A percentile compares a stretch with the other conserved stretches of the same genome.
Evolutionary conservation across 2,329 filamentous ascomycete species (phyloP).

Genomic region (Trichoderma sp.): DNA sequence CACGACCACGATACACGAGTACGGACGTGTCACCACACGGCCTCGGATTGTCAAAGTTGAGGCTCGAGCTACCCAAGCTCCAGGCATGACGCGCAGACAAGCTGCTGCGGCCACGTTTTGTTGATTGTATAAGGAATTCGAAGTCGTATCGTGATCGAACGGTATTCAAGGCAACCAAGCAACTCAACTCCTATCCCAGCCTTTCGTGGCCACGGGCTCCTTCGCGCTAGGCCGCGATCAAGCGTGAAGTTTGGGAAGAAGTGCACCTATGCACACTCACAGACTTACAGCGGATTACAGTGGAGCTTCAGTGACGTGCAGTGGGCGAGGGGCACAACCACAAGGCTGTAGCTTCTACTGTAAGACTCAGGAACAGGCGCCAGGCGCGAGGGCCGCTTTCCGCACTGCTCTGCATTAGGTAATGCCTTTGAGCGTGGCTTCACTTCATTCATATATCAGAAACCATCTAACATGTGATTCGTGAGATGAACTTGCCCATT

Average conservation of each 20-base stretch:
- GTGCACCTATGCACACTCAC: neutral
- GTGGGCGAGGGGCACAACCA: neutral
- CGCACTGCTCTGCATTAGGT: neutral
- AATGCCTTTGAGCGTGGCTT: neutral
- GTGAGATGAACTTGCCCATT: neutral
- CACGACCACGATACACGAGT: neutral
- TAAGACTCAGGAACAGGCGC: neutral
- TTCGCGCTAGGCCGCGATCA: neutral
- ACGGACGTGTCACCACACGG: neutral
- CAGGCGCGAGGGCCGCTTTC: neutral
- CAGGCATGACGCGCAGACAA: neutral
- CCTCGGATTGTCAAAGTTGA: neutral
- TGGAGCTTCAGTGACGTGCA: slow-evolving; percentile 6
- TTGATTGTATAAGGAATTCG: neutral
- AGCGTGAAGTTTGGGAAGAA: neutral
- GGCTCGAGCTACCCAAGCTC: neutral
- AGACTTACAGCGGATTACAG: neutral
- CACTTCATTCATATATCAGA: neutral
- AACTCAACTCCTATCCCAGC: neutral
- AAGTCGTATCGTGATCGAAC: neutral
- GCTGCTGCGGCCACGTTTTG: neutral
- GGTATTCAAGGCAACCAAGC: neutral
- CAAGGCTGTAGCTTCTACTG: neutral
- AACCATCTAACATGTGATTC: neutral
- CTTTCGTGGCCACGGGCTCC: neutral